phyloP scores from a whole-genome alignment of 73 alveolate species.

The Blepharisma stoltei region DNA sequence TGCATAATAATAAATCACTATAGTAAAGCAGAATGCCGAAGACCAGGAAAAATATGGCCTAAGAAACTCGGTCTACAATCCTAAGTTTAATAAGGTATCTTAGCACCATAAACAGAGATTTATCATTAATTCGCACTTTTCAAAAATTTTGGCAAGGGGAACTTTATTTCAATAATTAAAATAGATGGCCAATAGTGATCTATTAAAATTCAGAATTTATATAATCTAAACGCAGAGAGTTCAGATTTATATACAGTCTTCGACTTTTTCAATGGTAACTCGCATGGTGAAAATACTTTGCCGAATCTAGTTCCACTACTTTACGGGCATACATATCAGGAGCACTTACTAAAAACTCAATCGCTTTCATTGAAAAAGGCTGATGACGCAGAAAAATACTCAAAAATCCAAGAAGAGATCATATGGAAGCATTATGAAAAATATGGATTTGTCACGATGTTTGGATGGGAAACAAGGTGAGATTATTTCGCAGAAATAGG shows the following conservation, averaged over 20 bases:
- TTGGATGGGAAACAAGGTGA: neutral
- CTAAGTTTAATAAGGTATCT: too few species aligned
- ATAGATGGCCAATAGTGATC: too few species aligned
- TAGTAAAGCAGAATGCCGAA: too few species aligned
- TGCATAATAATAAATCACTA: too few species aligned
- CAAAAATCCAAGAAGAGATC: neutral
- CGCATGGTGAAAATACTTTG: neutral
- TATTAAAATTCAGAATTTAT: too few species aligned
- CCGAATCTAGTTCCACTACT: neutral
- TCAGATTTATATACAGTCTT: neutral
- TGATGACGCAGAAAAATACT: neutral
- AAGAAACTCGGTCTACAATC: too few species aligned
- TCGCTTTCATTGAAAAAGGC: neutral
- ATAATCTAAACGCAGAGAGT: neutral
- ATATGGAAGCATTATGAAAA: conserved; percentile 12
- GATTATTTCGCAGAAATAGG: neutral
- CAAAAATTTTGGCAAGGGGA: too few species aligned
- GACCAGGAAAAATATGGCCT: too few species aligned
- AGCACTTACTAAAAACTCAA: neutral
- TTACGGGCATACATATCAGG: neutral
- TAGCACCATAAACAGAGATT: too few species aligned
- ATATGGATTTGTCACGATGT: neutral
- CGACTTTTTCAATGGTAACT: neutral
- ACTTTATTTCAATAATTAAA: too few species aligned
- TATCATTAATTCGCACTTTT: too few species aligned